phyloP scores from a whole-genome alignment of 2,329 filamentous ascomycete species.

The Beauveria varroae region DNA sequence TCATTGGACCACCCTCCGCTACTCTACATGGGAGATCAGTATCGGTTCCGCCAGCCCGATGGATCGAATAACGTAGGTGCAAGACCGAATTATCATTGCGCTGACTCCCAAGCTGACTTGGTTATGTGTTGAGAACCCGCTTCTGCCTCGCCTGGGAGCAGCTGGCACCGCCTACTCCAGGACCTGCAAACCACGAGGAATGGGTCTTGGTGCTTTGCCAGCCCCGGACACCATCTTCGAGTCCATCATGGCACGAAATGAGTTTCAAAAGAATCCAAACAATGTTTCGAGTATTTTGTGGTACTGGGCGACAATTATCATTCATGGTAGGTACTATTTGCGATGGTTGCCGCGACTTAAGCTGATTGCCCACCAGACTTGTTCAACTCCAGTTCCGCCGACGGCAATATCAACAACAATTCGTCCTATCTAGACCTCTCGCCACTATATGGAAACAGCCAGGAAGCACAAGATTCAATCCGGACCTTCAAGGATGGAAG shows the following conservation, averaged over 20 bases:
- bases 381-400: slow-evolving; percentile 59
- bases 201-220: slow-evolving; percentile 57
- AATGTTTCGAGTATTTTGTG: slow-evolving; percentile 65
- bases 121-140: slow-evolving; percentile 44
- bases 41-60: slow-evolving; percentile 60
- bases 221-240: slow-evolving; percentile 60
- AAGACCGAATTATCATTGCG: background rate
- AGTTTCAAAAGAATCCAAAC: slow-evolving; percentile 56
- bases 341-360: slow-evolving; percentile 10
- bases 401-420: slow-evolving; percentile 55
- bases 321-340: slow-evolving; percentile 44
- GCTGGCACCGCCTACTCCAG: slow-evolving; percentile 62
- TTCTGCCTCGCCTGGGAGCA: slow-evolving; percentile 57
- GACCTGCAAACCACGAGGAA: slow-evolving; percentile 50
- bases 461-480: slow-evolving; percentile 58
- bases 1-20: slow-evolving; percentile 65
- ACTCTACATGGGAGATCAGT: slow-evolving; percentile 55
- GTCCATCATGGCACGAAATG: slow-evolving; percentile 45
- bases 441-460: slow-evolving; percentile 63
- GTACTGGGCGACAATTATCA: slow-evolving; percentile 67
- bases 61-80: slow-evolving; percentile 56
- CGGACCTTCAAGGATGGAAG: slow-evolving; percentile 63
- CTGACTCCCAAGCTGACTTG: background rate
- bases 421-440: slow-evolving; percentile 67
- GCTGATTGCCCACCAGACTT: slow-evolving; percentile 38